A percentile compares a stretch with the other conserved stretches of the same genome.
These are phyloP conservation scores for Gymnopilus dilepis DNA, from an alignment of 768 basidiomycete genomes.

Conservation along the genomic window DNA sequence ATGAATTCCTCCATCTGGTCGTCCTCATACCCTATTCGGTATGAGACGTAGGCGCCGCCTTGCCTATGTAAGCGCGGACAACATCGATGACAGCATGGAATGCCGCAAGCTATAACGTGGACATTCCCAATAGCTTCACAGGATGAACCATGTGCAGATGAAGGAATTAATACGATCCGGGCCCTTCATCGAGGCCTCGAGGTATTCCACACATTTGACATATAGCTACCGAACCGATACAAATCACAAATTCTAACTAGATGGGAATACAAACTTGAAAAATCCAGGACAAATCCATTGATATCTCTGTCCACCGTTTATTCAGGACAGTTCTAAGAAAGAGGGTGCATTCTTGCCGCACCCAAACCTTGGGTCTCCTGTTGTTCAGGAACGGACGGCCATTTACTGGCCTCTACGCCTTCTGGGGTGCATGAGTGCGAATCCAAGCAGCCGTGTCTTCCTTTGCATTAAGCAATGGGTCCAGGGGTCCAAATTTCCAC, in stretches of 20 bases:
- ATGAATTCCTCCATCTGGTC: background rate
- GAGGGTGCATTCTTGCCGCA: background rate
- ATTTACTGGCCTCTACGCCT: background rate
- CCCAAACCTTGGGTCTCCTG: background rate
- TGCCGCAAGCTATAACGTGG: too few species aligned
- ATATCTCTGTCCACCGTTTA: background rate
- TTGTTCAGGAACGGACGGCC: background rate
- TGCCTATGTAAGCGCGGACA: too few species aligned
- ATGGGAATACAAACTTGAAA: background rate
- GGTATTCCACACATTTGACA: conserved; percentile 1
- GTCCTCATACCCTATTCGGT: too few species aligned
- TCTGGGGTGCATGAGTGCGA: conserved; percentile 54
- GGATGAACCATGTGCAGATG: too few species aligned
- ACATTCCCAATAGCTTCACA: too few species aligned
- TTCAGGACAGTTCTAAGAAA: background rate
- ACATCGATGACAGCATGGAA: too few species aligned
- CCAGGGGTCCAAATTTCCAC: conserved; percentile 65
- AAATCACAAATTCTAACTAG: background rate
- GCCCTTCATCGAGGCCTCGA: conserved; percentile 30
- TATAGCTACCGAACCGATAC: background rate
- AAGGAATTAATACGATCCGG: conserved; percentile 22
- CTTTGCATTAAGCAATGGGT: conserved; percentile 76
- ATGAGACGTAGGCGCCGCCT: too few species aligned
- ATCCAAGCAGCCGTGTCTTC: conserved; percentile 72
- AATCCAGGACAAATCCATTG: background rate